Conservation (phyloP, 2,329 filamentous ascomycete species). For the Diplodia corticola region DNA sequence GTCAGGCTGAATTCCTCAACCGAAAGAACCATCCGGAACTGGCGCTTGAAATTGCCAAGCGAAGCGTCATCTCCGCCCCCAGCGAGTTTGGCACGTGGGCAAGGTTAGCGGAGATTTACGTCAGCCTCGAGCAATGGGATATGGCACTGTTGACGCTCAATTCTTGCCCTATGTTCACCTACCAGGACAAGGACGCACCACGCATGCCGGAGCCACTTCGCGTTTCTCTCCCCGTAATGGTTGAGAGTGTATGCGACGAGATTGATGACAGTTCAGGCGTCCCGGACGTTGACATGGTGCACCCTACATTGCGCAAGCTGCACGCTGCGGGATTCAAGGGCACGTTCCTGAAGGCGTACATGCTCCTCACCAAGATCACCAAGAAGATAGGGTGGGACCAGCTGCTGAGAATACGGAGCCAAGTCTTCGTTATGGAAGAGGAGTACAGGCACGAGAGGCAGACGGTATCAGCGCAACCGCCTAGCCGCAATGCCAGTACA, state of each 20-base stretch:
- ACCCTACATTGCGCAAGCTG: slow-evolving; percentile 80
- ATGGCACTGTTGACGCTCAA: slow-evolving; percentile 92
- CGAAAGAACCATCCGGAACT: slow-evolving; percentile 84
- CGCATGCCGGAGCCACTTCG: slow-evolving; percentile 90
- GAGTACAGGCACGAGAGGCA: slow-evolving; percentile 91
- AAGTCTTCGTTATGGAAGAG: slow-evolving; percentile 99
- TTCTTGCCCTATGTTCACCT: slow-evolving; percentile 99
- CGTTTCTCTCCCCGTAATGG: slow-evolving; percentile 80
- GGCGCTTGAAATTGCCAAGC: slow-evolving; percentile 89
- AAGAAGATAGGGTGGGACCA: slow-evolving; percentile 98
- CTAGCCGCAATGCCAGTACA: slow-evolving; percentile 73
- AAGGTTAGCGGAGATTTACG: slow-evolving; percentile 87
- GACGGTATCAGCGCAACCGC: slow-evolving; percentile 43
- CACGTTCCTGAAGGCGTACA: slow-evolving; percentile 93
- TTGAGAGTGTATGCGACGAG: slow-evolving; percentile 89
- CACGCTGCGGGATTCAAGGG: slow-evolving; percentile 89
- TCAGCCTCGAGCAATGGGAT: slow-evolving; percentile 94
- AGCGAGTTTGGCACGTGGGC: slow-evolving; percentile 99
- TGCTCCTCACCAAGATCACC: slow-evolving; percentile 91
- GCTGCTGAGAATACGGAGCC: slow-evolving; percentile 87
- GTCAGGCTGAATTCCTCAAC: slow-evolving; percentile 88
- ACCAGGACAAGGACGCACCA: slow-evolving; percentile 96
- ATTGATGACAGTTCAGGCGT: slow-evolving; percentile 86
- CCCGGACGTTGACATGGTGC: slow-evolving; percentile 79
- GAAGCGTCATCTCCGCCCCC: slow-evolving; percentile 89